Evolutionary conservation across 345 rosid species (phyloP), one percentile per base, ranked within the genome.

Genomic region (Anacardium occidentale): DNA sequence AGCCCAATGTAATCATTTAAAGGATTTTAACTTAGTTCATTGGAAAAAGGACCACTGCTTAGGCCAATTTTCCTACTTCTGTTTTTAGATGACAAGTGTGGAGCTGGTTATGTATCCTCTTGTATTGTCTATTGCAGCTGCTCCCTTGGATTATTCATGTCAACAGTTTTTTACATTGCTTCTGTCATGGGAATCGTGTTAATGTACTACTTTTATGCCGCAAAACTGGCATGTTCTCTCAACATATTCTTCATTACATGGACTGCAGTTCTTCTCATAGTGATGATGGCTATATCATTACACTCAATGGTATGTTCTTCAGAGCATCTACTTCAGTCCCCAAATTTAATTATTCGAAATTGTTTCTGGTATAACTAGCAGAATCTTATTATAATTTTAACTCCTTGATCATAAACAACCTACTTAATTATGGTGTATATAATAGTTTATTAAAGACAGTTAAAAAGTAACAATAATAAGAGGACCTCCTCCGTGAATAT

Each of bases 161-260:
- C 96, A 32, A 79, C 76, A 59, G 21, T 84, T 40, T 86, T 84
- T 76, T 91, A 90, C 74, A 63, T 80, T 0, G 89, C 86, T 69
- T 85, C 96, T 42, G 54, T 83, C 22, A 79, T 87, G 69, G 97
- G 91, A 69, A 86, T 94, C 26, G 77, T 64, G 48, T 58, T 74
- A 44, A 83, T 94, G 83, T 90, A 86, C 78, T 76, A 76, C 57
- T 69, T 84, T 18, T 90, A 91, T 66, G 88, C 84, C 66, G 69
- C 77, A 3, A 84, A 77, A 10, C 73, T 77, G 5, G 70, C 76
- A 66, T 90, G 90, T 72, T 65, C 74, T 58, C 91, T 91, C 78
- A 91, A 94, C 81, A 84, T 91, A 69, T 91, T 91, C 86, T 94
- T 94, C 79, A 86, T 94, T 72, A 74, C 90, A 17, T 91, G 87